These are phyloP conservation scores for Parathielavia hyrcaniae DNA, from an alignment of 495 filamentous ascomycete species.

Conservation along the genomic window DNA sequence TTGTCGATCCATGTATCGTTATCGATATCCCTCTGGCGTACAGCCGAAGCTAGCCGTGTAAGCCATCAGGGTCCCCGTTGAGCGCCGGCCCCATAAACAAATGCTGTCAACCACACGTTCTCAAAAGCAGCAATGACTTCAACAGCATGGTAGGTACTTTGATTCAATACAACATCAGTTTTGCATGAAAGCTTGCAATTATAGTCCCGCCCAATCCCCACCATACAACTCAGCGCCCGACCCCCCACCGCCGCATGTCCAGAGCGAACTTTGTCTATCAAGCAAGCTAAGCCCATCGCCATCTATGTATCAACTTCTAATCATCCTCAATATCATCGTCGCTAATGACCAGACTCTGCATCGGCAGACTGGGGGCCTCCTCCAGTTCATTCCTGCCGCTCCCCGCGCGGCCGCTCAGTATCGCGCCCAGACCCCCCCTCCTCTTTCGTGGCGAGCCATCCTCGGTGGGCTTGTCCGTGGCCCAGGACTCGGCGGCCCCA, in stretches of 20 bases:
- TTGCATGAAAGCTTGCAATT: too few species aligned
- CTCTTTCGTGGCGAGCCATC: slow-evolving; percentile 36
- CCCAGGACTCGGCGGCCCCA: slow-evolving; percentile 45
- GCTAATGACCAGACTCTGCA: slow-evolving; percentile 67
- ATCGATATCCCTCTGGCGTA: neutral
- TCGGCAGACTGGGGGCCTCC: slow-evolving; percentile 36
- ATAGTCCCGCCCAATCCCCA: neutral
- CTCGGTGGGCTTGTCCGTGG: slow-evolving; percentile 52
- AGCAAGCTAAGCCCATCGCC: neutral
- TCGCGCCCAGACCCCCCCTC: slow-evolving; percentile 25
- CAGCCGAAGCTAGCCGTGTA: slow-evolving; percentile 3
- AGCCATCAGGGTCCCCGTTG: slow-evolving; percentile 14
- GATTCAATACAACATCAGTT: too few species aligned
- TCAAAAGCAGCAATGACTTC: neutral
- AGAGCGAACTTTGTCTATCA: neutral
- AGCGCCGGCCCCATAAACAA: too few species aligned
- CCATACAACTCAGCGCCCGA: neutral
- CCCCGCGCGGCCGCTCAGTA: slow-evolving; percentile 17
- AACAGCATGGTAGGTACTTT: neutral
- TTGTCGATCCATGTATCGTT: neutral
- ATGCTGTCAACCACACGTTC: neutral
- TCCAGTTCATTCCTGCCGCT: slow-evolving; percentile 17
- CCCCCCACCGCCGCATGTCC: neutral
- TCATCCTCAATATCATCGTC: slow-evolving; percentile 98
- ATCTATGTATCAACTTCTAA: slow-evolving; percentile 23